These are phyloP conservation scores for Boletus smithii DNA, from an alignment of 1,284 basidiomycete genomes.

Conservation along the genomic window DNA sequence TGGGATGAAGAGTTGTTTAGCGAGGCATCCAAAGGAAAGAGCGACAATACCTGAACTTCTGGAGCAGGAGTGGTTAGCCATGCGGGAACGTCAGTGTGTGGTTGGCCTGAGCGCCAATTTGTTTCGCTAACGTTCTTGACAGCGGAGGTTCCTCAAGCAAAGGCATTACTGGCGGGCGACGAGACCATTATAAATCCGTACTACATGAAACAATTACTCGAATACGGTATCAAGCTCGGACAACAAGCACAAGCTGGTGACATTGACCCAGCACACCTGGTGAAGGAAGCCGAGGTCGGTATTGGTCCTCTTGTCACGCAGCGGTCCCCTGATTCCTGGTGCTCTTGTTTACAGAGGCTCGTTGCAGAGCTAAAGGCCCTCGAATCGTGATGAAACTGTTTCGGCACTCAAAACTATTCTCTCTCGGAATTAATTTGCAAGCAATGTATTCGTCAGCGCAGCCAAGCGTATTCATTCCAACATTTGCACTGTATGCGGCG, in stretches of 20 bases:
- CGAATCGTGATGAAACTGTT: constrained; percentile 27
- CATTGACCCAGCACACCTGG: constrained; percentile 39
- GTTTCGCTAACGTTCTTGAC: constrained; percentile 12
- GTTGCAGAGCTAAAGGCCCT: constrained; percentile 38
- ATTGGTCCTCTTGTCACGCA: not conserved
- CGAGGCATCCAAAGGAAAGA: constrained; percentile 70
- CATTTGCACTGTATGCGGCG: constrained; percentile 31
- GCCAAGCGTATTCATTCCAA: constrained; percentile 21
- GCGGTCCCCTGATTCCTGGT: not conserved
- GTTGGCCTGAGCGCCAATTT: constrained; percentile 14
- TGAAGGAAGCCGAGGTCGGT: constrained; percentile 50
- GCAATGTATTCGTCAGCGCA: constrained; percentile 29
- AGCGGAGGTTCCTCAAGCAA: constrained; percentile 29
- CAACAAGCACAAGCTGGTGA: constrained; percentile 32
- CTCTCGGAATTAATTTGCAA: constrained; percentile 20
- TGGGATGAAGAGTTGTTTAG: constrained; percentile 74
- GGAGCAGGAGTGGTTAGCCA: constrained; percentile 62
- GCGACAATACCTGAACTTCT: constrained; percentile 78
- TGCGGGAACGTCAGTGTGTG: constrained; percentile 47
- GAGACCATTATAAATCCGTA: constrained; percentile 72
- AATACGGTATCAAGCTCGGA: constrained; percentile 63
- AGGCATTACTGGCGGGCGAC: constrained; percentile 43
- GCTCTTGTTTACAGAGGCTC: constrained; percentile 29
- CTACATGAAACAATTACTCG: constrained; percentile 68
- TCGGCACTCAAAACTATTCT: constrained; percentile 2